Base-by-base conservation (phyloP, 2,329 filamentous ascomycete genomes). In the Cordyceps cicadae region DNA sequence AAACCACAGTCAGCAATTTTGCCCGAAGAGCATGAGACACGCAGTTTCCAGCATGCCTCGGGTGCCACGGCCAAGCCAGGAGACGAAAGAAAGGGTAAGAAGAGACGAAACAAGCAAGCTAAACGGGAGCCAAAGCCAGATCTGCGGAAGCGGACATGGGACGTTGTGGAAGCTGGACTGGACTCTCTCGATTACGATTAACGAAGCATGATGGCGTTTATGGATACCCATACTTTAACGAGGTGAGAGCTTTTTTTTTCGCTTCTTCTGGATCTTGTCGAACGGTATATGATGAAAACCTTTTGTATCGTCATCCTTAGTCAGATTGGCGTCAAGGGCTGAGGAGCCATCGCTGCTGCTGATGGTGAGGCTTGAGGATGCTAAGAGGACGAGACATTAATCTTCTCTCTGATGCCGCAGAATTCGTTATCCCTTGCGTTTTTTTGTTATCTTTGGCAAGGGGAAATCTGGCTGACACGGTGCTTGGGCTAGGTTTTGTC, bases 221-320 rank as follows among this genome's bases (percentile, higher is more conserved):
- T 17, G 51, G 32, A 60, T 54, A 55, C 52, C 75, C 75, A 67
- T 14, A 62, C 24, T 26, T 3, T 7, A 34, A 24, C 19, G 48
- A 63, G 61, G 50, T 60, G 45, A 46, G 50, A 60, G 1, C 26
- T 51, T 53, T 54, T 21, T 21, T 5, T 50, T 48, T 59, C 48
- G 43, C 58, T 52, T 46, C 43, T 37, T 6, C 19, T 55, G 48
- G 56, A 32, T 17, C 54, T 64, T 63, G 64, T 63, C 53, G 24
- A 43, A 24, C 32, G 51, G 51, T 32, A 21, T 56, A 88, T 93
- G 91, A 95, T 93, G 91, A 94, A 94, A 86, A 92, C 80, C 74
- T 74, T 76, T 82, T 77, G 81, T 92, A 92, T 92, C 88, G 90
- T 95, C 91, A 95, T 96, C 91, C 91, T 95, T 95, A 95, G 90